phyloP scores from a whole-genome alignment of 345 rosid species.

The Eucalyptus tenuipes region DNA sequence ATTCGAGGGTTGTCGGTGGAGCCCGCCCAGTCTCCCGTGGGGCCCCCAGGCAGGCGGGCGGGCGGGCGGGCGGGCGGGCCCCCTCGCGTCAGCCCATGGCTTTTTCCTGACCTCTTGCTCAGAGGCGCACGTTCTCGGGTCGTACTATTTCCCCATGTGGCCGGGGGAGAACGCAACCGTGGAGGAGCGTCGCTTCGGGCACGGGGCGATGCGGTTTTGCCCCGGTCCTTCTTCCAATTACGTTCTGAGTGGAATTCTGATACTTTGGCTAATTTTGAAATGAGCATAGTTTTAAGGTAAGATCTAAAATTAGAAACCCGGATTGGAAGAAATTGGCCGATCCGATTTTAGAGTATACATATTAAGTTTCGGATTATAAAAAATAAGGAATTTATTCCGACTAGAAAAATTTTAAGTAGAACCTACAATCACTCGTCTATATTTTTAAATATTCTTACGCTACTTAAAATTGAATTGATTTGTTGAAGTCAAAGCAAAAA shows the following conservation, averaged over 20 bases:
- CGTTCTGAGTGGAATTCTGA: too few relatives aligned
- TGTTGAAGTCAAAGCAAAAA: too few relatives aligned
- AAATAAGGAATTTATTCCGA: accelerated
- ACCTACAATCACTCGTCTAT: accelerated
- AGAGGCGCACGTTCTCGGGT: background rate
- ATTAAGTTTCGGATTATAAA: accelerated
- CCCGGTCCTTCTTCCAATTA: too few relatives aligned
- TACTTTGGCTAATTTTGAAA: too few relatives aligned
- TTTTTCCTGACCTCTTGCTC: background rate
- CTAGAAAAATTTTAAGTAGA: accelerated
- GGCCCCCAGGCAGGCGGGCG: background rate
- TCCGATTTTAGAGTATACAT: accelerated
- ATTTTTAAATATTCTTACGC: too few relatives aligned
- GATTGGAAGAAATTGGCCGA: accelerated
- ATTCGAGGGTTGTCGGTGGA: background rate
- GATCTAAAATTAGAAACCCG: accelerated
- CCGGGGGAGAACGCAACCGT: background rate
- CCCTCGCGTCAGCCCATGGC: background rate
- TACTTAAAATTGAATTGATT: background rate
- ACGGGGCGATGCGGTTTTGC: too few relatives aligned
- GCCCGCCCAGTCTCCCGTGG: background rate
- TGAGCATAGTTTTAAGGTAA: background rate
- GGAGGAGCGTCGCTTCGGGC: too few relatives aligned
- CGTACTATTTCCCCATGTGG: background rate
- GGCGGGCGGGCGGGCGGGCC: too few relatives aligned